phyloP scores from a whole-genome alignment of 83 land plant species.

The Thuja plicata region DNA sequence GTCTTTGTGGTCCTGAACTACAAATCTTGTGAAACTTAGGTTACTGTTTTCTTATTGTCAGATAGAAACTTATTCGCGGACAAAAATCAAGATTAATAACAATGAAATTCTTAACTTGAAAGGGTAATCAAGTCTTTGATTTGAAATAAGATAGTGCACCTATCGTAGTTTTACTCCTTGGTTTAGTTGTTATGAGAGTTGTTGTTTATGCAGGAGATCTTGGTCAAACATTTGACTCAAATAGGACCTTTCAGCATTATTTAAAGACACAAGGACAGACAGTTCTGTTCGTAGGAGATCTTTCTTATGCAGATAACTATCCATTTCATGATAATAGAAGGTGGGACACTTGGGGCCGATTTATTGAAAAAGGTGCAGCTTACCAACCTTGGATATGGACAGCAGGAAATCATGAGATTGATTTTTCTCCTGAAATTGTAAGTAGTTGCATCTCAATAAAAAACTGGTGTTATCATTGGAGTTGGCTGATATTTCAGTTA shows the following conservation, averaged over 20 bases:
- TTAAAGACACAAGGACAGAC: constrained; percentile 32
- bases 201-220: constrained; percentile 40
- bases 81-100: not conserved
- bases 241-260: constrained; percentile 37
- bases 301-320: constrained; percentile 52
- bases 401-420: constrained; percentile 57
- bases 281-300: constrained; percentile 44
- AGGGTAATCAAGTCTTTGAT: not conserved
- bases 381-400: constrained; percentile 63
- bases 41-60: not conserved
- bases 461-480: not conserved
- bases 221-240: constrained; percentile 48
- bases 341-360: constrained; percentile 60
- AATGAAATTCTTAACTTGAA: not conserved
- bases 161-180: not conserved
- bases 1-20: not conserved
- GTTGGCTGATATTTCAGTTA: not conserved
- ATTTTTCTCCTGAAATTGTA: constrained; percentile 40
- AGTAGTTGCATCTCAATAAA: constrained; percentile 9
- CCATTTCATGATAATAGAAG: constrained; percentile 36
- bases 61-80: not conserved
- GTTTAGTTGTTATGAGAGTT: not conserved
- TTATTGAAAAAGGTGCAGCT: constrained; percentile 45
- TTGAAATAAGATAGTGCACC: not conserved
- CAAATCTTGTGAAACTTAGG: not conserved